Percentiles rank a stretch among this genome's conserved stretches.
Evolutionary conservation across 495 filamentous ascomycete species (phyloP).

Genomic region (Penicillium salamii): DNA sequence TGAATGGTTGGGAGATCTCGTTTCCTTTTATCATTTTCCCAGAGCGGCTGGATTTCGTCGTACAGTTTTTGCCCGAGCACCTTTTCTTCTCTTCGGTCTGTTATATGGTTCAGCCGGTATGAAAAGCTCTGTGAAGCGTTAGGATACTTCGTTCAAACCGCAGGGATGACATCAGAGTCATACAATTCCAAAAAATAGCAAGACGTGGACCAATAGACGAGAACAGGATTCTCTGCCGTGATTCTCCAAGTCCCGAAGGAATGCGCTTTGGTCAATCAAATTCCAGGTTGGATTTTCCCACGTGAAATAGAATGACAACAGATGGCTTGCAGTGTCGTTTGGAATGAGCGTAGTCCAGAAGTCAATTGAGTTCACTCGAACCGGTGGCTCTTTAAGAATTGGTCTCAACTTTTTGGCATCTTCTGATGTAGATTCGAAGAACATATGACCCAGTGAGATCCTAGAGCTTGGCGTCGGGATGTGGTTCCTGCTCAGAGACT

Average conservation of each 20-base stretch:
- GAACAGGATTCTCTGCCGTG: constrained; percentile 15
- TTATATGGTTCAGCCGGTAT: constrained; percentile 20
- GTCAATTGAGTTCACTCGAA: constrained; percentile 15
- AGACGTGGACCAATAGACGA: constrained; percentile 16
- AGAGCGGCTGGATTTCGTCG: constrained; percentile 19
- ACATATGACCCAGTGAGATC: constrained; percentile 17
- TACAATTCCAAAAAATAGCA: constrained; percentile 27
- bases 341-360: constrained; percentile 22
- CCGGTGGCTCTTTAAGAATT: constrained; percentile 8
- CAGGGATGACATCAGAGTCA: background rate
- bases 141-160: background rate
- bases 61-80: constrained; percentile 20
- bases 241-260: constrained; percentile 21
- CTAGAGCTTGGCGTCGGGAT: constrained; percentile 7
- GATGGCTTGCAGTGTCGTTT: constrained; percentile 23
- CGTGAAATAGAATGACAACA: constrained; percentile 27
- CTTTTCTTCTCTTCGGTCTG: constrained; percentile 27
- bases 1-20: constrained; percentile 19
- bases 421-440: constrained; percentile 7
- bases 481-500: constrained; percentile 10
- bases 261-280: constrained; percentile 21
- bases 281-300: constrained; percentile 33
- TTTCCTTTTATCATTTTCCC: constrained; percentile 14
- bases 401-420: constrained; percentile 1
- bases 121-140: constrained; percentile 21